Base-by-base conservation (phyloP, 2,329 filamentous ascomycete genomes). In the Didymella keratinophila region DNA sequence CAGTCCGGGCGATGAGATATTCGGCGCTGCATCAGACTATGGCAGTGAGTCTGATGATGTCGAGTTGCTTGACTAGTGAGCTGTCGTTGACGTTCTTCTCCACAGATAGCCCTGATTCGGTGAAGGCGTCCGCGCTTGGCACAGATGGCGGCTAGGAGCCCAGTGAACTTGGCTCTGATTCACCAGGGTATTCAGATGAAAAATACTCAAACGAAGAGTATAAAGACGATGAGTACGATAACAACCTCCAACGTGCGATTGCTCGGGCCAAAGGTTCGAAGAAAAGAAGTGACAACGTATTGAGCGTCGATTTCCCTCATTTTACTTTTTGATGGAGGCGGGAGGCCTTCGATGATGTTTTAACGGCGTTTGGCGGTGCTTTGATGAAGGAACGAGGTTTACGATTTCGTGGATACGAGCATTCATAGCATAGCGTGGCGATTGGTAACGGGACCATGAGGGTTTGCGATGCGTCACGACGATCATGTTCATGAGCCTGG, bases 21-120 rank as follows among this genome's bases (percentile, higher is more conserved):
- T 71, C 44, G 23, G 23, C 23, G 73, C 76, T 36, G 68, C 72
- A n/a, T 76, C 73, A 4, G 73, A 76, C 54, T 76, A 75, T 65
- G 73, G 68, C 9, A 75, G 70, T 69, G 74, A 77, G 63, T 77
- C 74, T 46, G 74, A 76, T 56, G 65, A 71, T 18, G 67, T 64
- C 23, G 69, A 75, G 18, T 56, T 69, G 9, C 62, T 66, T 62
- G 70, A 69, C 5, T 45, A 37, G 8, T 58, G 41, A 51, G 28
- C 16, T 14, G 3, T n/a, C 8, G n/a, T 57, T 57, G 25, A 51
- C 30, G 23, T 5, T 5, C 8, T 11, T 25, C 20, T 14, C 25
- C 27, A 11, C 44, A 36, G 54, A 16, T 42, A 12, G 39, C 23
- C 11, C 51, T 12, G 39, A 21, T 16, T 37, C 25, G 11, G 6